Percentiles rank a stretch among this genome's conserved stretches.
Conservation (phyloP, 805 yeast genomes). For the Ogataea dorogensis region DNA sequence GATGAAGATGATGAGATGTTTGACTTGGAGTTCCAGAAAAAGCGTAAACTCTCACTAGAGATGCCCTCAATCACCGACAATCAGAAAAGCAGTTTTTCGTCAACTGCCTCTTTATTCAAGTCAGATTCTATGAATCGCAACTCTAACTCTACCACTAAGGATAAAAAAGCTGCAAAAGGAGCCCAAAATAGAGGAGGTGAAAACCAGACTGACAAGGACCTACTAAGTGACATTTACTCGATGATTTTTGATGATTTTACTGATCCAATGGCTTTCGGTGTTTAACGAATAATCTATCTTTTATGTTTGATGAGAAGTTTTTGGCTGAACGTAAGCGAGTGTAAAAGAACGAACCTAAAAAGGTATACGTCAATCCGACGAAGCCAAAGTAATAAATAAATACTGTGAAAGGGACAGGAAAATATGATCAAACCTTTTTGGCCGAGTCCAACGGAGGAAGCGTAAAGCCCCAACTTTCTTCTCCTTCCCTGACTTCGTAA, state of each 20-base stretch:
- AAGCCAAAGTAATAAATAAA: slow-evolving; percentile 17
- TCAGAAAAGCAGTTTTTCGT: background rate
- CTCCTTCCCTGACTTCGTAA: slow-evolving; percentile 55
- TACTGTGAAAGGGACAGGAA: background rate
- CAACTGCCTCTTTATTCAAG: background rate
- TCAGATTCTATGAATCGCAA: background rate
- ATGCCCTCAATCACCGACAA: too few species aligned
- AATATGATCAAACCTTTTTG: background rate
- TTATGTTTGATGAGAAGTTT: background rate
- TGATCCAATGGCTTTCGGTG: slow-evolving; percentile 36
- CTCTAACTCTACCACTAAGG: background rate
- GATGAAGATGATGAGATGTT: background rate
- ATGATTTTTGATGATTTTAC: slow-evolving; percentile 45
- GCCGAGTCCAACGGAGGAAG: slow-evolving; percentile 42
- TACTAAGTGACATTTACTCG: slow-evolving; percentile 43
- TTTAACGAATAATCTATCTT: slow-evolving; percentile 1
- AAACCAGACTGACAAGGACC: slow-evolving; percentile 23
- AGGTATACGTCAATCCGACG: too few species aligned
- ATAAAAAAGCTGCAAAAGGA: background rate
- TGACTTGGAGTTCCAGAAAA: slow-evolving; percentile 1
- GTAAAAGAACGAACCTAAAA: too few species aligned
- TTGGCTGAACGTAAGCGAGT: too few species aligned
- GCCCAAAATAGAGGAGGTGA: background rate
- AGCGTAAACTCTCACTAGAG: slow-evolving; percentile 1
- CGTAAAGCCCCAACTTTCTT: slow-evolving; percentile 52